Base-by-base conservation (phyloP, 345 rosid genomes). In the Tarenaya hassleriana region DNA sequence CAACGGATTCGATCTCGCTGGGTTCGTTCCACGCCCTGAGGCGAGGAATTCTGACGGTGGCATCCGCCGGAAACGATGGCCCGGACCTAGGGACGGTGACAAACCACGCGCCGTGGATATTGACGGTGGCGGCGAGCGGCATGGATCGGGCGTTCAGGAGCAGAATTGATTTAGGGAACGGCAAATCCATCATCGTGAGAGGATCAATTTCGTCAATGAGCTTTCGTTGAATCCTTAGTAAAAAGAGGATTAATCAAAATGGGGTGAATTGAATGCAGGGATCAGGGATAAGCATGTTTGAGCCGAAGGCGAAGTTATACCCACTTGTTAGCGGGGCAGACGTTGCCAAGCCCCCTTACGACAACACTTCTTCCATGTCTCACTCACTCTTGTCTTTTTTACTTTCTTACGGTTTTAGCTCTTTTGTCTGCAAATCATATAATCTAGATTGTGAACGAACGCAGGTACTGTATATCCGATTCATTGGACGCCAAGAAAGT, bases 101-200 rank as follows among this genome's bases (percentile, higher is more conserved):
- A 7, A 91, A 91, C 71, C 82, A 80, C 33, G 88, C 95, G 5
- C 98, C 98, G 1, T 91, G 96, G 98, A 60, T 87, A 10, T 12
- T 91, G 50, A 91, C 98, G 0, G 96, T 82, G 27, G 98, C 87
- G 0, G 98, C 98, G 9, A 87, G 86, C 7, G 87, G 86, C 7
- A 87, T 79, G 9, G 81, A 91, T 49, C 56, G 98, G 64, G 67
- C 67, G 38, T 91, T 91, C 55, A 64, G 44, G 73, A 91, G 89
- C 70, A 71, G 56, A 52, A 64, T 91, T 33, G 71, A 62, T 59
- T 52, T 84, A 33, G 96, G 92, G 1, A 83, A 77, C 52, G 95
- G 95, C 4, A 76, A 69, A 64, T 60, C 55, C 3, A 9, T 78
- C 53, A 46, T 66, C 2, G 95, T 90, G 82, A 55, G 40, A 27